Evolutionary conservation across 768 basidiomycete species (phyloP), one percentile per base, ranked within the genome.

Genomic region (Trametes cubensis): DNA sequence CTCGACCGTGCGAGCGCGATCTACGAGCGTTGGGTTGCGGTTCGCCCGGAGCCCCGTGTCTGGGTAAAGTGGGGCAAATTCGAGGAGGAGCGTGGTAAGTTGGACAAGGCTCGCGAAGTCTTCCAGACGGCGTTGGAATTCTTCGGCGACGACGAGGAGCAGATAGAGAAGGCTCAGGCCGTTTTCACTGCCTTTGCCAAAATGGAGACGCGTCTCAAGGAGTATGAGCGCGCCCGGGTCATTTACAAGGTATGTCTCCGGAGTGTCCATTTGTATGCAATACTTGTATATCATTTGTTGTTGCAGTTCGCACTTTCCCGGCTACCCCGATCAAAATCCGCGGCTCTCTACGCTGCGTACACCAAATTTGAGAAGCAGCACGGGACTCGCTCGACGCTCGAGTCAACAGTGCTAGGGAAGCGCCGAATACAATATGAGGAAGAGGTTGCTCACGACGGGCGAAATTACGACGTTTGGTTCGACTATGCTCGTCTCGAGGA

Each of bases 351-450:
- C 70, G 87, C 95, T 4, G 84, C 95, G 0, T 99, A 96, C 71
- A 96, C 95, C 21, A 94, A 92, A 72, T 98, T 99, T 64, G 97
- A 98, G 78, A 99, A 99, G 74, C 97, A 98, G 70, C 94, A 95
- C 67, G 97, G 97, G 14, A 88, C 90, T 10, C 87, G 93, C 6
- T 82, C 85, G 4, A 88, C 93, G 0, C 85, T 99, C 25, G 96
- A 98, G 73, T 84, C 86, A 42, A 99, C 97, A 7, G 96, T 99
- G 0, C 83, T 98, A 0, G 95, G 95, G 34, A 99, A 98, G 74
- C 87, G 97, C n/a, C 85, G 97, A 41, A 98, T 99, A 59, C 95
- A 98, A 69, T 98, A 99, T 70, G 97, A 99, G 72, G 97, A 99
- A 65, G 97, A 99, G 75, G 76, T 98, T 2, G 73, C 87, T 11